Base-by-base conservation (phyloP, 208 protist species). In the Crithidia acanthocephali region DNA sequence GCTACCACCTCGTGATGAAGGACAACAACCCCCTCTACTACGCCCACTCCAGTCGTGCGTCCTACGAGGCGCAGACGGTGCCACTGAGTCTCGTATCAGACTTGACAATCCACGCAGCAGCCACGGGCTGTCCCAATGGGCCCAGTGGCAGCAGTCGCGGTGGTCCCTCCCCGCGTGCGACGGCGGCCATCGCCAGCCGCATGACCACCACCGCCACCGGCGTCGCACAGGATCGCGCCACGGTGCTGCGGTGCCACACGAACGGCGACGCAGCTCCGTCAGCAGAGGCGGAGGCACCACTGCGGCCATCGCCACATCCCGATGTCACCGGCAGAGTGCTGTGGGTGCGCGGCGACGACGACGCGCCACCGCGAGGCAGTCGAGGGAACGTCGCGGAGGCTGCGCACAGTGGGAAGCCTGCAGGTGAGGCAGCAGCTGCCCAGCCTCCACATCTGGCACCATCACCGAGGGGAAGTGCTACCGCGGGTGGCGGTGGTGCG, bases 21-120 rank as follows among this genome's bases (percentile, higher is more conserved):
- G 85, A 87, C 40, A 78, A 75, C 62, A 88, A 88, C 44, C 78
- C 88, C 2, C 71, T 90, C 25, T 93, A 90, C 66, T 87, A 87
- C 72, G 78, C 85, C 40, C 77, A 84, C 32, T 89, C 83, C 2
- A 77, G 75, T 28, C 82, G 74, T 5, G 82, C 84, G 3, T 64
- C 88, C 15, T 89, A 93, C 58, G 51, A 72, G 7, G 44, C 74
- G 40, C 84, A 84, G 48, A 87, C 82, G 16, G 77, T 87, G 33
- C 80, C 61, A 42, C 74, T 90, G 30, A 80, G 72, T n/a, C 85
- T 93, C 47, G 70, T 90, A 25, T 93, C 88, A 0, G 88, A 93
- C 57, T 58, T 88, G 25, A 80, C 81, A 28, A 30, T 61, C 4
- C 57, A 67, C 28, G 27, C 57, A 4, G 4, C 23, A 11, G 22